Conservation (phyloP, 2,329 filamentous ascomycete genomes). For the Fonsecaea monophora region DNA sequence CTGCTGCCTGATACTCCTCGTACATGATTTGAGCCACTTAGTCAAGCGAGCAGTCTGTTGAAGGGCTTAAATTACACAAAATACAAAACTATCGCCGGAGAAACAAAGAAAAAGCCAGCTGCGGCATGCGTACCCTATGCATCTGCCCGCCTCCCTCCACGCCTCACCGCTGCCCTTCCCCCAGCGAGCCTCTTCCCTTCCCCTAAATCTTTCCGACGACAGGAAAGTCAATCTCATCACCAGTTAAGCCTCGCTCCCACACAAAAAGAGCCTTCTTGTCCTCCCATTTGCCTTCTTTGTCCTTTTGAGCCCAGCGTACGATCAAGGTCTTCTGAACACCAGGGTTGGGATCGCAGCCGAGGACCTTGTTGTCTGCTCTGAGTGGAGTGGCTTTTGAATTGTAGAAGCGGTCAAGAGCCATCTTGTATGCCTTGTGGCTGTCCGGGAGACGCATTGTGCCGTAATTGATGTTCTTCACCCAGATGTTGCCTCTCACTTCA, state of each 20-base stretch:
- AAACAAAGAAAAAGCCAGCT: background rate
- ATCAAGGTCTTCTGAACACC: background rate
- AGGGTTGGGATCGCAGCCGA: background rate
- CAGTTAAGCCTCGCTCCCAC: background rate
- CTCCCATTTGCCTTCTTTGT: background rate
- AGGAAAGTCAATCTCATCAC: slow-evolving; percentile 2
- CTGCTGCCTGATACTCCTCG: background rate
- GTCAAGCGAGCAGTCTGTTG: background rate
- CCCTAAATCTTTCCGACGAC: background rate
- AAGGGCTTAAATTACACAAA: background rate
- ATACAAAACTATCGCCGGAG: background rate
- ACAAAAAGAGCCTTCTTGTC: background rate
- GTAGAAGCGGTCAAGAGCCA: slow-evolving; percentile 4
- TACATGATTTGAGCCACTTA: background rate
- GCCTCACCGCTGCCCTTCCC: background rate
- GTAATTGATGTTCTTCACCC: background rate
- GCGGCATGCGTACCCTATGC: background rate
- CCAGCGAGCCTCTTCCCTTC: background rate
- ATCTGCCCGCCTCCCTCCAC: background rate
- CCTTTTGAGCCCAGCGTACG: slow-evolving; percentile 3
- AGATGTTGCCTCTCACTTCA: slow-evolving; percentile 5
- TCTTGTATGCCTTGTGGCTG: slow-evolving; percentile 1
- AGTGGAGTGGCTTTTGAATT: background rate
- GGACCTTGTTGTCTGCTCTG: background rate
- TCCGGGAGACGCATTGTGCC: background rate